Base-by-base conservation (phyloP, 148 eudicot genomes). In the Mesembryanthemum crystallinum region DNA sequence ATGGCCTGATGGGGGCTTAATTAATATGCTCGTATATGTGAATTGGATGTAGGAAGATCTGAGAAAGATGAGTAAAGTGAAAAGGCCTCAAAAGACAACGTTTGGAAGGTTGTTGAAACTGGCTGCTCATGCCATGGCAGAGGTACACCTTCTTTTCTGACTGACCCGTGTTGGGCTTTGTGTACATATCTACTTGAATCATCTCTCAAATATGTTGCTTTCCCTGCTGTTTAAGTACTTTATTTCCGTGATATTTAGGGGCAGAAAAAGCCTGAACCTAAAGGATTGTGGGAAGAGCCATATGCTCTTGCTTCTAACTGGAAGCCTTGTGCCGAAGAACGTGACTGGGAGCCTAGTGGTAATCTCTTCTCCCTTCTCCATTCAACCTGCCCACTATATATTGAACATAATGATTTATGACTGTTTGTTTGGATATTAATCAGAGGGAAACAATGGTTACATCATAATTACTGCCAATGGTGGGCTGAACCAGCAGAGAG, bases 401-500 rank as follows among this genome's bases (percentile, higher is more conserved):
- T 59, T 51, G 9, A 20, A 14, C 64, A 60, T 72, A 51, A 68
- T 57, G 45, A 76, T 49, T 30, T 33, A 33, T 18, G n/a, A 51
- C 61, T 76, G 52, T 37, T 78, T 57, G 54, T 7, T 76, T 67
- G 49, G 23, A 35, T 17, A 58, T 72, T 78, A 65, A 42, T 76
- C 89, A 96, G 99, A 88, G 60, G 97, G 98, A 64, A 87, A 76
- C 51, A 92, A 87, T 84, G 99, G 99, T 61, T 92, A 86, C 82
- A 86, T 96, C 49, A 78, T 92, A 88, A 79, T 96, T 72, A 92
- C 92, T 81, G 99, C 99, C 65, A 96, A 96, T 83, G 99, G 99
- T 77, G 99, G 99, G 62, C 80, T 96, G 80, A 96, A 96, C 86
- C 99, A 96, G 87, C 99, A 96, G 89, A 87, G 98, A 85, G 98